Conservation (phyloP, 352 stramenopile species). For the Globisporangium middletonii region DNA sequence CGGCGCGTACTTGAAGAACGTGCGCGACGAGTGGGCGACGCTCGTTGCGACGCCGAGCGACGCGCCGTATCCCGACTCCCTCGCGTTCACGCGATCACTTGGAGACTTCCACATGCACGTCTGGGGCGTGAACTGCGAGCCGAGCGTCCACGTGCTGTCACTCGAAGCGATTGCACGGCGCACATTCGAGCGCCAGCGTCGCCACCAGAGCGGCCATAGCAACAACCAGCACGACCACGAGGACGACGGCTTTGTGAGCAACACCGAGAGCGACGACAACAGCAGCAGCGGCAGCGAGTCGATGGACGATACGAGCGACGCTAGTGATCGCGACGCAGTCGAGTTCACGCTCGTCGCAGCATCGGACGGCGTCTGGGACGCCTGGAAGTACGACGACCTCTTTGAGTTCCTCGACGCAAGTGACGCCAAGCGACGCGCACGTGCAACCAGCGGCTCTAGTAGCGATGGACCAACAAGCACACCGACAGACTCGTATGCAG, state of each 20-base stretch:
- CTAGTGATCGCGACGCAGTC: not conserved
- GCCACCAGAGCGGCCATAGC: not conserved
- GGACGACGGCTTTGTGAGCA: conserved; percentile 9
- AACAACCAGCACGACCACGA: conserved; percentile 20
- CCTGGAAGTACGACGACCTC: conserved; percentile 83
- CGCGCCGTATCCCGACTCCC: conserved; percentile 64
- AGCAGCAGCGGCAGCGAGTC: conserved; percentile 14
- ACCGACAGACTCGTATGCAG: not conserved
- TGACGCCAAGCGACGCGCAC: conserved; percentile 1
- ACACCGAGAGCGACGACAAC: conserved; percentile 13
- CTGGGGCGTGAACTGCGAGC: conserved; percentile 71
- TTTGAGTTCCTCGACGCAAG: conserved; percentile 26
- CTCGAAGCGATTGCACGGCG: conserved; percentile 28
- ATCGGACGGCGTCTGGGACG: conserved; percentile 87
- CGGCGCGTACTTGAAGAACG: conserved; percentile 88
- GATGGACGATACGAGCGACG: not conserved
- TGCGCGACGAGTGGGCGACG: conserved; percentile 89
- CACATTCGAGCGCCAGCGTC: conserved; percentile 5
- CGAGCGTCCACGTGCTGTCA: conserved; percentile 48
- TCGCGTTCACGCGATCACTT: conserved; percentile 86
- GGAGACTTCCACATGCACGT: conserved; percentile 87
- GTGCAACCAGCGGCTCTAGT: not conserved
- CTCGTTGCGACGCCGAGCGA: conserved; percentile 66
- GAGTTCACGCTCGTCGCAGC: conserved; percentile 63
- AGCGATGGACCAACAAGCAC: not conserved